phyloP scores from a whole-genome alignment of 2,329 filamentous ascomycete species.

The Ophiostoma sp. region DNA sequence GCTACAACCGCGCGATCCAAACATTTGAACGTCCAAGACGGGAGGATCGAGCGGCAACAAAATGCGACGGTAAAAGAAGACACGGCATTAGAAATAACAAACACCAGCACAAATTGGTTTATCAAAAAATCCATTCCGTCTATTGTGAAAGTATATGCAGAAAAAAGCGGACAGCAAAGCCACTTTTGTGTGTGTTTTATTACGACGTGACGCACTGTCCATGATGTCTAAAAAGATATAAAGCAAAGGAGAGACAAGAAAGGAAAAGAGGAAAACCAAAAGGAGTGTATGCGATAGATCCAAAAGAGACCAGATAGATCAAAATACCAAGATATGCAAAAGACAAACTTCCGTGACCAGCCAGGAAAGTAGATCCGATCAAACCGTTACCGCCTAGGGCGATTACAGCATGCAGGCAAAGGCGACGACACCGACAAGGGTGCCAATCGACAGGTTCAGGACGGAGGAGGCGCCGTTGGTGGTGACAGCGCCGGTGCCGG shows the following conservation, averaged over 20 bases:
- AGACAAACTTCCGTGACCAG: constrained; percentile 3
- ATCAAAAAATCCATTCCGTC: constrained; percentile 9
- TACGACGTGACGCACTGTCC: not conserved
- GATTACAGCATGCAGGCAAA: constrained; percentile 9
- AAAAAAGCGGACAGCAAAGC: not conserved
- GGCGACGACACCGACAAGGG: constrained; percentile 6
- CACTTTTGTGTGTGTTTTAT: not conserved
- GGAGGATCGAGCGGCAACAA: not conserved
- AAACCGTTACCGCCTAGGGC: not conserved
- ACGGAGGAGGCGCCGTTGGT: not conserved
- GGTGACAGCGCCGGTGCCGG: not conserved
- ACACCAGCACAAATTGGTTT: not conserved
- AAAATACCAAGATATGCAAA: not conserved
- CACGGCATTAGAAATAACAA: too few species aligned
- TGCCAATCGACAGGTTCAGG: constrained; percentile 13
- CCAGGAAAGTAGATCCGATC: not conserved
- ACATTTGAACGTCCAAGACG: not conserved
- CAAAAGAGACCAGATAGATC: not conserved
- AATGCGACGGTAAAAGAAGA: too few species aligned
- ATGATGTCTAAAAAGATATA: not conserved
- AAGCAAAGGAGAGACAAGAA: not conserved
- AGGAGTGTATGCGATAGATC: not conserved
- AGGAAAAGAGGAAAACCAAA: not conserved
- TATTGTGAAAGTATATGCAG: not conserved
- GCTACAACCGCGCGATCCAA: not conserved